A percentile compares a stretch with the other conserved stretches of the same genome.
Conservation (phyloP, 768 basidiomycete species). For the Suillus occidentalis region DNA sequence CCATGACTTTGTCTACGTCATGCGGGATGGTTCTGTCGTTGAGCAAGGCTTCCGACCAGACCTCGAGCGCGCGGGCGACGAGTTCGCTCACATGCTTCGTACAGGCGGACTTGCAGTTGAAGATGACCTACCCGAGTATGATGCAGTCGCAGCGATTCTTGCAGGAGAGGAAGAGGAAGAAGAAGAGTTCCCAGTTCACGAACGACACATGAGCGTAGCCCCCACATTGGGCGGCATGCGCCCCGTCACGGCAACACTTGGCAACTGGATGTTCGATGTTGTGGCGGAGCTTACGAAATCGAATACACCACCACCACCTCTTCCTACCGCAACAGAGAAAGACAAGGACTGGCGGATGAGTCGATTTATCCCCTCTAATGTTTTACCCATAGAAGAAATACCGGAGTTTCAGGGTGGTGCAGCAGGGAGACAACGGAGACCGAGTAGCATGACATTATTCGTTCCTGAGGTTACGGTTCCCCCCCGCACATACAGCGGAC, state of each 20-base stretch:
- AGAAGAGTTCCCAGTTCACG: constrained; percentile 22
- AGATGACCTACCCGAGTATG: constrained; percentile 36
- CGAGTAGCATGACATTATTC: constrained; percentile 40
- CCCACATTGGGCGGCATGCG: constrained; percentile 40
- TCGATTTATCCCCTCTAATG: constrained; percentile 38
- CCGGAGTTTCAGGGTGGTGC: constrained; percentile 23
- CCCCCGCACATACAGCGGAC: constrained; percentile 30
- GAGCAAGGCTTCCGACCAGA: constrained; percentile 85
- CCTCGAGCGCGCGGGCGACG: constrained; percentile 62
- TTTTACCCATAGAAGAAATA: constrained; percentile 21
- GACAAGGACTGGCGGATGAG: constrained; percentile 25
- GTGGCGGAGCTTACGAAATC: constrained; percentile 61
- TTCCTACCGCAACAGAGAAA: constrained; percentile 13
- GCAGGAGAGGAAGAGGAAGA: constrained; percentile 48
- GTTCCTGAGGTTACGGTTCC: constrained; percentile 29
- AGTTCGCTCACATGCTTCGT: constrained; percentile 71
- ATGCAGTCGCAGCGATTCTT: constrained; percentile 46
- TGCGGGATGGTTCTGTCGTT: constrained; percentile 75
- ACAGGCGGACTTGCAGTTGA: constrained; percentile 57
- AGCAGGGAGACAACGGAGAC: constrained; percentile 19
- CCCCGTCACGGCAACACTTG: constrained; percentile 50
- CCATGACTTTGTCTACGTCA: constrained; percentile 89
- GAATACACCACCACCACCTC: constrained; percentile 19
- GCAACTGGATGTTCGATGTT: constrained; percentile 87
- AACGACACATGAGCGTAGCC: constrained; percentile 45